Evolutionary conservation across 768 basidiomycete genomes (phyloP).

Genomic region (Harrya chromipes): DNA sequence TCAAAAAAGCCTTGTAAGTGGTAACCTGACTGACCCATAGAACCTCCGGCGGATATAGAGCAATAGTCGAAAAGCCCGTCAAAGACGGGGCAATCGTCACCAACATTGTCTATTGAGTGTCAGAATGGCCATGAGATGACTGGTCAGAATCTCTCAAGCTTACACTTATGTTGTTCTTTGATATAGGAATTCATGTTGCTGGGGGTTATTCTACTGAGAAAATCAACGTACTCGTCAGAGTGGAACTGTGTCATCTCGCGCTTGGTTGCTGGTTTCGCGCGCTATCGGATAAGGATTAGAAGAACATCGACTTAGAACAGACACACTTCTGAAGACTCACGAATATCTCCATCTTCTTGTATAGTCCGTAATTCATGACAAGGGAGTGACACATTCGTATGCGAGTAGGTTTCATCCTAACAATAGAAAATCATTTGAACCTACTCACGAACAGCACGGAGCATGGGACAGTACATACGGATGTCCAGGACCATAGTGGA

Average conservation of each 20-base stretch:
- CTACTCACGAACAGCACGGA: not conserved
- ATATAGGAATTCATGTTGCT: slow-evolving; percentile 92
- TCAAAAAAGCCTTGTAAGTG: not conserved
- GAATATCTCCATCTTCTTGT: slow-evolving; percentile 99
- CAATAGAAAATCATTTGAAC: not conserved
- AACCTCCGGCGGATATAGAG: slow-evolving; percentile 98
- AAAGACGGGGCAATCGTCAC: slow-evolving; percentile 98
- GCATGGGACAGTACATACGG: slow-evolving; percentile 51
- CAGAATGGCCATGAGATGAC: not conserved
- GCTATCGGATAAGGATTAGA: slow-evolving; percentile 43
- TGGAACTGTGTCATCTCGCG: slow-evolving; percentile 99
- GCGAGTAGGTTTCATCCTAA: slow-evolving; percentile 93
- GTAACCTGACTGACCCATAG: slow-evolving; percentile 73
- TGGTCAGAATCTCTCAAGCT: slow-evolving; percentile 15
- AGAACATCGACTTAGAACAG: slow-evolving; percentile 1
- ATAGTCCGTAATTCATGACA: slow-evolving; percentile 99
- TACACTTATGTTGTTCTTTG: slow-evolving; percentile 96
- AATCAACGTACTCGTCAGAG: slow-evolving; percentile 98
- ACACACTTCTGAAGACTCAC: slow-evolving; percentile 48
- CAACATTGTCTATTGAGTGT: slow-evolving; percentile 76
- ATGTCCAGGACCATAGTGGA: slow-evolving; percentile 98
- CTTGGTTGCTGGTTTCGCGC: slow-evolving; percentile 98
- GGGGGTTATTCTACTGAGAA: slow-evolving; percentile 89
- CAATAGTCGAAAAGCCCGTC: slow-evolving; percentile 99
- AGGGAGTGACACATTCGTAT: slow-evolving; percentile 99